Evolutionary conservation across 2,329 filamentous ascomycete species (phyloP).

Genomic region (Monilinia vaccinii-corymbosi): DNA sequence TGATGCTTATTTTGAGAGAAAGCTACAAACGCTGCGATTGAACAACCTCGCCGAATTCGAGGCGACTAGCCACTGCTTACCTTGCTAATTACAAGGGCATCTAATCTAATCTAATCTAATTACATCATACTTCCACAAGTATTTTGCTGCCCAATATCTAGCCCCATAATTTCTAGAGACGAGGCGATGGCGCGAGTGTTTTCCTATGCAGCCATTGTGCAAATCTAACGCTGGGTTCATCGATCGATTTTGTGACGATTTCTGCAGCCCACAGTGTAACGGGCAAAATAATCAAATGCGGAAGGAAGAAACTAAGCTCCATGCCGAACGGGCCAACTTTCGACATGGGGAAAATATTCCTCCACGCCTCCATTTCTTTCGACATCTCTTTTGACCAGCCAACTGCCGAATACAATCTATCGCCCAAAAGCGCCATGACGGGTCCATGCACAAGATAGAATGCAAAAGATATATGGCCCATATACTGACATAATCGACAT

Average conservation of each 20-base stretch:
- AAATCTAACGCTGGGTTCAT: constrained; percentile 51
- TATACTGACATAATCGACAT: constrained; percentile 47
- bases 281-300: constrained; percentile 51
- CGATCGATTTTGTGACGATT: constrained; percentile 44
- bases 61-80: background rate
- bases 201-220: constrained; percentile 46
- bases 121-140: background rate
- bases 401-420: constrained; percentile 8
- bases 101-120: background rate
- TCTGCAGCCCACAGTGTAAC: constrained; percentile 51
- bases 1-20: background rate
- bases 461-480: constrained; percentile 53
- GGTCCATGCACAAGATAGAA: constrained; percentile 59
- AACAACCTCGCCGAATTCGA: background rate
- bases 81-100: background rate
- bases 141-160: background rate
- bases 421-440: constrained; percentile 41
- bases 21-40: background rate
- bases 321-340: constrained; percentile 49
- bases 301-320: constrained; percentile 48
- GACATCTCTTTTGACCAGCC: constrained; percentile 3
- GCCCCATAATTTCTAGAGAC: background rate
- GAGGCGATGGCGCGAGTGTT: constrained; percentile 25
- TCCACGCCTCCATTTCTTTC: constrained; percentile 43
- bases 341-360: constrained; percentile 45